Percentiles rank a stretch among this genome's conserved stretches.
Conservation (phyloP, 2,329 filamentous ascomycete genomes). For the Gremmenia infestans region DNA sequence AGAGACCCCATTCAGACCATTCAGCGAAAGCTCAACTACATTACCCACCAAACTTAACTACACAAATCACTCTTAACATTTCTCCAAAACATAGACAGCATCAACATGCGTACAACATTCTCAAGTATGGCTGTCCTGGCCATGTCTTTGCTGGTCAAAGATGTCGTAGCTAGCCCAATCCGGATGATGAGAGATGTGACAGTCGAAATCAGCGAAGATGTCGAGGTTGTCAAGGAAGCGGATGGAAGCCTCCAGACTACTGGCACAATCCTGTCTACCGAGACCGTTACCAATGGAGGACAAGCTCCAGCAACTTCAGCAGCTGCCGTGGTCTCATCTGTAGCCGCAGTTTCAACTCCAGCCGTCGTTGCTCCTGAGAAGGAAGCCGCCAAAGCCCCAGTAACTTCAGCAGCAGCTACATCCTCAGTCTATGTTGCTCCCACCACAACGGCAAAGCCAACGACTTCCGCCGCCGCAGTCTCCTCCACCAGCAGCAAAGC, state of each 20-base stretch:
- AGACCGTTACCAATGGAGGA: constrained; percentile 17
- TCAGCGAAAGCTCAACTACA: background rate
- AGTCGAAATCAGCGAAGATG: constrained; percentile 21
- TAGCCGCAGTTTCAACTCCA: background rate
- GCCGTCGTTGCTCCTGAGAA: background rate
- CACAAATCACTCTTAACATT: background rate
- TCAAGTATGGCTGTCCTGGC: constrained; percentile 25
- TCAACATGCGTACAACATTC: constrained; percentile 25
- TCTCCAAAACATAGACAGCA: background rate
- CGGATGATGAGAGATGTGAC: constrained; percentile 20
- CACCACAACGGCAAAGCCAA: background rate
- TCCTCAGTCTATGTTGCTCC: background rate
- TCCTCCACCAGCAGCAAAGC: background rate
- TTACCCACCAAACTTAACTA: background rate
- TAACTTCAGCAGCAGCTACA: constrained; percentile 4
- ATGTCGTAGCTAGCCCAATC: constrained; percentile 20
- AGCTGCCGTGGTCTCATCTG: background rate
- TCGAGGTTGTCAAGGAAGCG: constrained; percentile 18
- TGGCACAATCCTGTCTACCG: constrained; percentile 13
- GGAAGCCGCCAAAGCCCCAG: background rate
- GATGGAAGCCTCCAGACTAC: constrained; percentile 21
- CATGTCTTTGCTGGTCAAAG: constrained; percentile 29
- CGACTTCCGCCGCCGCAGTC: background rate
- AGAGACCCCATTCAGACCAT: constrained; percentile 9
- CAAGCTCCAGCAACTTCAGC: background rate